Evolutionary conservation across 768 basidiomycete species (phyloP), one percentile per base, ranked within the genome.

Genomic region (Mycena rosella): DNA sequence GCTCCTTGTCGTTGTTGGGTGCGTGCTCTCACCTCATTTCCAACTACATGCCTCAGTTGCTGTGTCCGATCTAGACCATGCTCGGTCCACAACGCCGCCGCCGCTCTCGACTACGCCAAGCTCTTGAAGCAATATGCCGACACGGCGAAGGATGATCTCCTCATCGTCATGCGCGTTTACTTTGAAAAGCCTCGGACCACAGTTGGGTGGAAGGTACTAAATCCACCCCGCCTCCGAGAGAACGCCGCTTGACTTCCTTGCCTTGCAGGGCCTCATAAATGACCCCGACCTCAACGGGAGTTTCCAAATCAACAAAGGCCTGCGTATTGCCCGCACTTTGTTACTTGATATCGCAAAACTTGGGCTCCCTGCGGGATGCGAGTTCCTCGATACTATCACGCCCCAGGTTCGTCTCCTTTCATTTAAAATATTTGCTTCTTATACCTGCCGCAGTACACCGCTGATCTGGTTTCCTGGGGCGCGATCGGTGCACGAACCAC

Each of bases 161-260:
- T 92, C 79, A 98, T 99, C 74, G 85, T 99, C 72, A 99, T 99
- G 97, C 91, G 96, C 29, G 96, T 98, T 72, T 99, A 99, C 84
- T 99, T 99, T 76, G 97, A 99, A 74, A 99, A 99, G 74, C 92
- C 92, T 1, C 87, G 97, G 32, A 99, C 97, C 9, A 98, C 97
- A 0, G 92, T 99, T 53, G 98, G 98, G 29, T 99, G 97, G 97
- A 99, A 99, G 79, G 70, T 54, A 26, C 29, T 36, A 20, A 1
- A 32, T 34, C 20, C 32, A 42, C 20, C 32, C 0, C 53, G 34
- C n/a, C n/a, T n/a, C n/a, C n/a, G n/a, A n/a, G n/a, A n/a, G 15
- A 2, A 17, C 22, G 6, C n/a, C 8, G 15, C 24, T 32, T 53
- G 30, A 47, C 20, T 47, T 5, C 40, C 24, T 15, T 11, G 20